Base-by-base conservation (phyloP, 2,329 filamentous ascomycete species). In the Trichophyton benhamiae region DNA sequence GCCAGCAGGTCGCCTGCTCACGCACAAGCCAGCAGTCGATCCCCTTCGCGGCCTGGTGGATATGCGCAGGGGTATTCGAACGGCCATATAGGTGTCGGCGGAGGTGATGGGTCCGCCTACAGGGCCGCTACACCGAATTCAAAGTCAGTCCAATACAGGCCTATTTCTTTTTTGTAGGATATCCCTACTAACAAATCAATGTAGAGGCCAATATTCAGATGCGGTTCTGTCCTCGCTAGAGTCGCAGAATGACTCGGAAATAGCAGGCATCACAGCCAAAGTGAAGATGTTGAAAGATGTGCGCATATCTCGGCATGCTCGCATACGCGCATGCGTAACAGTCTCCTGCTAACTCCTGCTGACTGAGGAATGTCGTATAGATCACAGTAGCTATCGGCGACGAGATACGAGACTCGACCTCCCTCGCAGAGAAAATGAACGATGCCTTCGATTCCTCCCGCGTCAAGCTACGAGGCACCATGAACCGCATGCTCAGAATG, bases 401-500 rank as follows among this genome's bases (percentile, higher is more conserved):
- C 71, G 94, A 97, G 76, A 97, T 97, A 70, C 84, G 92, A 67
- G 89, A 95, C 65, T 94, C 88, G 13, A 89, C 89, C 1, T 86
- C 89, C 1, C 81, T 97, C 3, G 88, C 91, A 1, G 90, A 96
- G 68, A 92, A 91, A 76, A 96, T 99, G 87, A 97, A 97, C 74
- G 89, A 96, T 70, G 83, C 85, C 3, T 99, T 97, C 72, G 92
- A 97, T 72, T 85, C 83, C 68, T 95, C 92, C 60, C 80, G 91
- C 38, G 77, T 91, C 59, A 83, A 88, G 65, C 78, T 99, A 64
- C 83, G 86, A 52, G 91, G 92, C 60, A 97, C 95, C 17, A 97
- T 99, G 94, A 96, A 90, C 72, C 82, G 91, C 63, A 99, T 99
- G 94, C 77, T 97, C 66, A 72, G 92, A 60, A 99, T 99, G 94